Conservation (phyloP, 176 grass and related monocot genomes). For the Carex kokanica region DNA sequence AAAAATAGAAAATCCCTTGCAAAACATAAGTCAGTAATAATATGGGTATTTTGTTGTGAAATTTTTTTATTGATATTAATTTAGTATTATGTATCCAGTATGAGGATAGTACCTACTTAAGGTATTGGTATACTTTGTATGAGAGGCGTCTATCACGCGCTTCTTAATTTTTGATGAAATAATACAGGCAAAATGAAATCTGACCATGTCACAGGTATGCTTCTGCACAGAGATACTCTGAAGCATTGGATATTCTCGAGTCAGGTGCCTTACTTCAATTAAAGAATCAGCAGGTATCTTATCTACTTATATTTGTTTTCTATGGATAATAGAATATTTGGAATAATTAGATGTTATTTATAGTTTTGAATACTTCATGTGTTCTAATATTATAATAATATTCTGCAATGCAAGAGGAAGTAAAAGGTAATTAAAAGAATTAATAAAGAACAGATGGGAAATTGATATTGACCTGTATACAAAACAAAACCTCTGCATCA, state of each 20-base stretch:
- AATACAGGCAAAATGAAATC: conserved; percentile 15
- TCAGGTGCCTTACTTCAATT: conserved; percentile 79
- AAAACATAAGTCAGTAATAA: not conserved
- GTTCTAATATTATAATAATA: not conserved
- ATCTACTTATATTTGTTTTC: conserved; percentile 18
- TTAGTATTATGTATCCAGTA: not conserved
- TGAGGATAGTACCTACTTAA: not conserved
- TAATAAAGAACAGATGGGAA: not conserved
- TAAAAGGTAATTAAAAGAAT: not conserved
- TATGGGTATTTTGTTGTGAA: not conserved
- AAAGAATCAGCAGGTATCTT: conserved; percentile 77
- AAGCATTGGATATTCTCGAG: conserved; percentile 85
- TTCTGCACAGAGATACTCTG: conserved; percentile 62
- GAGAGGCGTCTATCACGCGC: not conserved
- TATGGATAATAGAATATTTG: conserved; percentile 11
- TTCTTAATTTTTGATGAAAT: not conserved
- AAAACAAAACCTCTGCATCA: not conserved
- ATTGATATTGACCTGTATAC: not conserved
- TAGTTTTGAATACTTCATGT: conserved; percentile 19
- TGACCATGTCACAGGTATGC: conserved; percentile 54
- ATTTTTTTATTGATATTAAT: not conserved
- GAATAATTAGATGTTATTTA: conserved; percentile 22
- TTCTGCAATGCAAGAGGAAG: not conserved
- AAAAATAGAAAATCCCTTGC: not conserved
- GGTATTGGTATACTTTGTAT: not conserved